Conservation (phyloP, 2,329 filamentous ascomycete species). For the Nannizzia gypsea region DNA sequence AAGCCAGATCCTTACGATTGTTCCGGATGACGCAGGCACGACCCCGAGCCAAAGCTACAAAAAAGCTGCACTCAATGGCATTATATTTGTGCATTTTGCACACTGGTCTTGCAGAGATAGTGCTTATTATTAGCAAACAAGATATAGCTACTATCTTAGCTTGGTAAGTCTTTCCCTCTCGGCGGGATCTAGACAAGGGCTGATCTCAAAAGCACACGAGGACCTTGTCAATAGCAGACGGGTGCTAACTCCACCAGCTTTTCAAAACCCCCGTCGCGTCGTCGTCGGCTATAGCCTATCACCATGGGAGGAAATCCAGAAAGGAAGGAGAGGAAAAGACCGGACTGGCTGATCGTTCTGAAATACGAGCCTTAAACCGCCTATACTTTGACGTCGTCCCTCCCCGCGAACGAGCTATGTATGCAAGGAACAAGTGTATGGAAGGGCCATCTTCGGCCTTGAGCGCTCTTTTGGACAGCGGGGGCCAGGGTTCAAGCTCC, state of each 20-base stretch:
- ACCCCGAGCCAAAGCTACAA: neutral
- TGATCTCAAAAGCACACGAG: neutral
- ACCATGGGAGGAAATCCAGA: conserved; percentile 1
- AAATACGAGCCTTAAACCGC: neutral
- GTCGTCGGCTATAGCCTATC: neutral
- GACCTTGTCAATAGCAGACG: neutral
- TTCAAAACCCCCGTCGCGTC: neutral
- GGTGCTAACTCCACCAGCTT: neutral
- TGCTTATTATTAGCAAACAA: neutral
- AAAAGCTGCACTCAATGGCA: no score
- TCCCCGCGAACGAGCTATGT: neutral
- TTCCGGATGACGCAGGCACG: neutral
- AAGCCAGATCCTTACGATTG: neutral
- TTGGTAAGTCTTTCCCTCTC: neutral
- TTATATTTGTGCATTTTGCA: neutral
- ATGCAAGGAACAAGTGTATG: conserved; percentile 2
- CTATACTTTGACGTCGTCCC: neutral
- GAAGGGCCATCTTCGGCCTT: neutral
- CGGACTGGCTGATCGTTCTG: neutral
- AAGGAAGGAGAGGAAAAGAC: neutral
- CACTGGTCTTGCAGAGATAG: neutral
- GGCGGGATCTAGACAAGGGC: neutral
- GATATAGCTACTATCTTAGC: no score
- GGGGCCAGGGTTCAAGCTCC: neutral
- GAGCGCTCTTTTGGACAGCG: neutral